Evolutionary conservation across 768 basidiomycete genomes (phyloP), one percentile per base, ranked within the genome.

Genomic region (Sporobolomyces roseus): DNA sequence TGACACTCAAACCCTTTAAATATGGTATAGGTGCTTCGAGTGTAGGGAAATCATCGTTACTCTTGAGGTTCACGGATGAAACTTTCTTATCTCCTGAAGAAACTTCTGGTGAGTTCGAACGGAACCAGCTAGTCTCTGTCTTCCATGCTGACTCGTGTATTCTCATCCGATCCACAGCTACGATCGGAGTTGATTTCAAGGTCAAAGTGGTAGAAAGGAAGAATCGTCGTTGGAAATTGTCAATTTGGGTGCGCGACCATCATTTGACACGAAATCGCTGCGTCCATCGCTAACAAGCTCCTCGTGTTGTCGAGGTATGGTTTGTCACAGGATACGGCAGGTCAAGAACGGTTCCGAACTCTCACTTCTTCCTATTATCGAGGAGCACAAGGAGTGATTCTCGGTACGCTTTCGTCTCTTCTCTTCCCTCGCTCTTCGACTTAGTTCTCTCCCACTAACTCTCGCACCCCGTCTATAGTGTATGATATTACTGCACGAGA

Each of bases 281-380:
- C n/a, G n/a, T n/a, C n/a, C n/a, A n/a, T n/a, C n/a, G n/a, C n/a
- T 23, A 21, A 17, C 41, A 19, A 17, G 25, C 30, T 4, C 38
- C n/a, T 9, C n/a, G 12, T 56, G 21, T 29, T 10, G n/a, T 12
- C n/a, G 43, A 13, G 21, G 32, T 19, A 21, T 52, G 2, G 35
- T 32, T 21, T 19, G n/a, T 74, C n/a, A n/a, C n/a, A 93, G 91
- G 91, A 96, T 75, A 94, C 92, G 0, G 91, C 93, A 56, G 94
- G 96, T 0, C 94, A 98, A 78, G 96, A 99, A 79, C 86, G 94
- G 8, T 99, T 97, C 77, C 50, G 75, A 10, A 96, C 93, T 4
- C 88, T 99, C 74, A 98, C 96, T 7, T 88, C 88, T 3, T 91
- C 89, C 13, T 99, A 98, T 75, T 99, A 98, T 77, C 85, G 96